phyloP scores from a whole-genome alignment of 768 basidiomycete species.

The Suillus brevipes region DNA sequence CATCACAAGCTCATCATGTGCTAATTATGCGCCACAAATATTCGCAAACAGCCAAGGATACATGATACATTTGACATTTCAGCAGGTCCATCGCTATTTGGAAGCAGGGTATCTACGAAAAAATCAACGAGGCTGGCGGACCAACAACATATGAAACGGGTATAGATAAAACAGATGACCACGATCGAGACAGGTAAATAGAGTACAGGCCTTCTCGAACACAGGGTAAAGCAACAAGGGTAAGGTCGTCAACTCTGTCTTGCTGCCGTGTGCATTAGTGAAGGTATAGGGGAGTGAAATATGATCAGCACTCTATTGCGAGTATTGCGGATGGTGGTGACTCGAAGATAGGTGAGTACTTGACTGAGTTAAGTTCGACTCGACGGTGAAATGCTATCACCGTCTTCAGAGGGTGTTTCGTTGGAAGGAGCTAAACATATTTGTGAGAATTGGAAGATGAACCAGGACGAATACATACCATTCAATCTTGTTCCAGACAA shows the following conservation, averaged over 20 bases:
- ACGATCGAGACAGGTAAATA: conserved; percentile 16
- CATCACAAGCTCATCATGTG: neutral
- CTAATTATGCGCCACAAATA: neutral
- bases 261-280: conserved; percentile 26
- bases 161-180: conserved; percentile 26
- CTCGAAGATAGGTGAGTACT: conserved; percentile 38
- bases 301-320: conserved; percentile 22
- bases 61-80: neutral
- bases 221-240: neutral
- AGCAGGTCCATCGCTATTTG: conserved; percentile 1
- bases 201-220: conserved; percentile 1
- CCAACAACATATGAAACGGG: conserved; percentile 20
- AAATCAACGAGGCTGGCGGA: conserved; percentile 10
- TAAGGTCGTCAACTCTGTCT: conserved; percentile 21
- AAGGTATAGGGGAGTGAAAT: conserved; percentile 18
- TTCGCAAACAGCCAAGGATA: neutral
- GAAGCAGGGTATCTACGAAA: conserved; percentile 21
- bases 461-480: conserved; percentile 45
- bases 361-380: conserved; percentile 43
- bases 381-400: conserved; percentile 63
- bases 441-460: conserved; percentile 10
- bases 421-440: conserved; percentile 44
- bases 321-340: conserved; percentile 39
- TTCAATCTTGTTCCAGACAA: conserved; percentile 66
- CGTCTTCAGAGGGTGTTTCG: conserved; percentile 67